Base-by-base conservation (phyloP, 2,329 filamentous ascomycete species). In the Fusarium albosuccineum region DNA sequence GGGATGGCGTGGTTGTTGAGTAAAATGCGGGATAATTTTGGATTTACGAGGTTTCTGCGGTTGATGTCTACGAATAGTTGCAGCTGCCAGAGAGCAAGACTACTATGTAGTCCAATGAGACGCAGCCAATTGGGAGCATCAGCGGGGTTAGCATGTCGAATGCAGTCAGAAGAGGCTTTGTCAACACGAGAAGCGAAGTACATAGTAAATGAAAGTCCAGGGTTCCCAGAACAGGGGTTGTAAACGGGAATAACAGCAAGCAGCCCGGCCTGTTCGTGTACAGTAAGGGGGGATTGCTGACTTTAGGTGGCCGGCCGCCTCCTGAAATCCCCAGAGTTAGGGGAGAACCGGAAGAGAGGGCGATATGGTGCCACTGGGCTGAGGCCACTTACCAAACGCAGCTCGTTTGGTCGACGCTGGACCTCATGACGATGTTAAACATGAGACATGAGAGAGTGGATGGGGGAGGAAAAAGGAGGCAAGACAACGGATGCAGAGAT, bases 201-300 rank as follows among this genome's bases (percentile, higher is more conserved):
- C n/a, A n/a, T n/a, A 30, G 65, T 46, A 68, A 68, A 68, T 68
- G 61, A 62, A 52, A 16, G 48, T 34, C 9, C 65, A 66, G 61
- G 65, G 65, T 56, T 41, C 44, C 45, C 36, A 26, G 50, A 48
- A 52, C 66, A 45, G 65, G 65, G 44, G 33, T 59, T 49, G n/a
- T 26, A 53, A 44, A 57, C 48, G 42, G 52, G 50, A 63, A 56
- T 40, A 56, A 57, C n/a, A 57, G 16, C 17, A 22, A 22, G 17
- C 17, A 22, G 17, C 17, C 17, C 17, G 17, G 17, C 17, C 17
- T 22, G 17, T 26, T 56, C 42, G 36, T 48, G 45, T 34, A 46
- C 39, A 29, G n/a, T 39, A 27, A 54, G 17, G 42, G 17, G 11
- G 41, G 45, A 9, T 33, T 36, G 30, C 45, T 48, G 45, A 37